phyloP scores from a whole-genome alignment of 768 basidiomycete species.

The Lentinula guzmanii region DNA sequence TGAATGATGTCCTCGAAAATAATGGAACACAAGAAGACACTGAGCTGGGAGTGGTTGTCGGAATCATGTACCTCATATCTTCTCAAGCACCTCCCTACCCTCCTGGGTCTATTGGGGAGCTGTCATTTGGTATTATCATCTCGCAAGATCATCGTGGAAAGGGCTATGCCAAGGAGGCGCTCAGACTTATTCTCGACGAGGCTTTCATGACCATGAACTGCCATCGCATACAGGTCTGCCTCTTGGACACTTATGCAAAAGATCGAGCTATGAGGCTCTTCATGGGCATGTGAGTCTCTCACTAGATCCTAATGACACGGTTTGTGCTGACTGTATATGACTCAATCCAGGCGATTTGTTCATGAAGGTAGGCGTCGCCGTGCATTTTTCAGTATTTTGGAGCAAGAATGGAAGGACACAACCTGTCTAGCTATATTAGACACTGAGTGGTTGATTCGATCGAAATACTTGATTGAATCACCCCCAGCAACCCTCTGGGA shows the following conservation, averaged over 20 bases:
- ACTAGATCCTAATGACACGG: not conserved
- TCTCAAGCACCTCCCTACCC: slow-evolving; percentile 22
- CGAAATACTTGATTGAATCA: slow-evolving; percentile 14
- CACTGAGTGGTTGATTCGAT: slow-evolving; percentile 48
- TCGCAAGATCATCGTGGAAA: slow-evolving; percentile 24
- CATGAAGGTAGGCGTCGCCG: slow-evolving; percentile 61
- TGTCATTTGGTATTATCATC: slow-evolving; percentile 52
- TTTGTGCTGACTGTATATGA: not conserved
- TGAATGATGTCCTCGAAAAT: not conserved
- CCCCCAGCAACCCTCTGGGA: slow-evolving; percentile 50
- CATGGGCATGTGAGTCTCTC: slow-evolving; percentile 28
- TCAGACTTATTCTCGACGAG: slow-evolving; percentile 35
- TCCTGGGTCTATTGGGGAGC: slow-evolving; percentile 27
- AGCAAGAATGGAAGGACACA: slow-evolving; percentile 49
- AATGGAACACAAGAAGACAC: not conserved
- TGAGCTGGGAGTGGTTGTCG: slow-evolving; percentile 9
- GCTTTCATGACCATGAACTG: slow-evolving; percentile 40
- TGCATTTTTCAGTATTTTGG: slow-evolving; percentile 40
- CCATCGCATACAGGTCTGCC: slow-evolving; percentile 48
- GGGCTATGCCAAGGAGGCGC: slow-evolving; percentile 41
- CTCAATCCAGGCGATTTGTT: slow-evolving; percentile 40
- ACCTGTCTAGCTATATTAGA: slow-evolving; percentile 56
- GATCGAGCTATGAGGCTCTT: slow-evolving; percentile 43
- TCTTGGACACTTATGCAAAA: slow-evolving; percentile 37
- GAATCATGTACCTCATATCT: slow-evolving; percentile 36